Base-by-base conservation (phyloP, 2,329 filamentous ascomycete genomes). In the Pseudogymnoascus sp. region DNA sequence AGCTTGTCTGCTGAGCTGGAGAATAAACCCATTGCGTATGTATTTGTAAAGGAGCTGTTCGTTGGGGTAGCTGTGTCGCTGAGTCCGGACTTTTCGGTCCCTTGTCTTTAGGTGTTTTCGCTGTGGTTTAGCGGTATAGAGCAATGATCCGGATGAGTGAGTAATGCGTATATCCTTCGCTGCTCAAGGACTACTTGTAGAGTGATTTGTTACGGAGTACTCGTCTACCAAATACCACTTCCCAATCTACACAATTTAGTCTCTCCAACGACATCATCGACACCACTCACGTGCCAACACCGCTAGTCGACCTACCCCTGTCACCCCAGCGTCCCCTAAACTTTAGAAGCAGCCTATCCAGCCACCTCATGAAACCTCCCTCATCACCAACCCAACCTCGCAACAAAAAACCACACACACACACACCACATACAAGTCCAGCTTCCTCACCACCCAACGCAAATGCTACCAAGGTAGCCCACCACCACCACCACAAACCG, bases 21-120 rank as follows among this genome's bases (percentile, higher is more conserved):
- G 66, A 82, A 78, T 67, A 79, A 72, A 75, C 83, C 82, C 83
- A 86, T 86, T 69, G 69, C 72, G 66, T 56, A 62, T 65, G 50
- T 46, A 42, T 37, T 11, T 60, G n/a, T 19, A 23, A 31, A 37
- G 31, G 3, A n/a, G 37, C 11, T 37, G 19, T 9, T 40, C n/a
- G 59, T 40, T 17, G 33, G 56, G 33, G 56, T 21, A 59, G 50
- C 31, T 56, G 26, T 33, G 46, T 11, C 4, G 46, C 26, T 56
- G 44, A 50, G 46, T 19, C 4, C 46, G 26, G 46, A 0, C 26
- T 56, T 31, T 56, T 56, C 46, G 46, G 46, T 56, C 4, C 23
- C 46, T 33, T 56, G 26, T 19, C 4, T 33, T 7, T 1, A 13
- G n/a, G n/a, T 17, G n/a, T 13, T 50, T 56, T 56, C 2, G 46